Evolutionary conservation across 805 yeast genomes (phyloP).

Genomic region (Priceomyces medius): DNA sequence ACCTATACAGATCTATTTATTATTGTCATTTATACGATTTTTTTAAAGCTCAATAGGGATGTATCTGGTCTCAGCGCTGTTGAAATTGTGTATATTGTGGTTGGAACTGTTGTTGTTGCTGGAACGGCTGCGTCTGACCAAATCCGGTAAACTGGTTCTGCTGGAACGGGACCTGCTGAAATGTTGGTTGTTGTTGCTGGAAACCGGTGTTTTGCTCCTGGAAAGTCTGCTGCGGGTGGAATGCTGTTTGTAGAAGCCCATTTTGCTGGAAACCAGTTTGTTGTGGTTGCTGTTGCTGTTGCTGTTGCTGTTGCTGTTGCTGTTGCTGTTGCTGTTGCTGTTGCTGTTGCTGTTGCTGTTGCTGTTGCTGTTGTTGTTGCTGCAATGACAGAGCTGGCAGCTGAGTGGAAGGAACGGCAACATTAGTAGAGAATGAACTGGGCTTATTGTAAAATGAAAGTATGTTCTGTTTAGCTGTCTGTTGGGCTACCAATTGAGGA

Average conservation of each 20-base stretch:
- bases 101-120: conserved; percentile 7
- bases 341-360: conserved; percentile 15
- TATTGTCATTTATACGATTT: no score
- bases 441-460: conserved; percentile 45
- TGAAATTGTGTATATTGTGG: conserved; percentile 7
- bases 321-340: conserved; percentile 12
- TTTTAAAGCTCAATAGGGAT: no score
- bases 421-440: conserved; percentile 23
- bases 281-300: conserved; percentile 11
- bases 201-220: not conserved
- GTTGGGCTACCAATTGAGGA: conserved; percentile 36
- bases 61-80: conserved; percentile 3
- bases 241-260: conserved; percentile 1
- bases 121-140: conserved; percentile 6
- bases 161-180: not conserved
- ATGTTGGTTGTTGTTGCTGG: not conserved
- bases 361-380: conserved; percentile 12
- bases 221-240: not conserved
- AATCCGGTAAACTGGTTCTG: conserved; percentile 10
- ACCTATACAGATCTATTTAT: no score
- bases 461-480: conserved; percentile 38
- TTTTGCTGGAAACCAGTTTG: conserved; percentile 4
- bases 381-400: conserved; percentile 8
- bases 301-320: conserved; percentile 13
- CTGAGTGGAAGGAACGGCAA: conserved; percentile 14